phyloP scores from a whole-genome alignment of 176 grass and related monocot genomes.

The Coix lacrymajobi region DNA sequence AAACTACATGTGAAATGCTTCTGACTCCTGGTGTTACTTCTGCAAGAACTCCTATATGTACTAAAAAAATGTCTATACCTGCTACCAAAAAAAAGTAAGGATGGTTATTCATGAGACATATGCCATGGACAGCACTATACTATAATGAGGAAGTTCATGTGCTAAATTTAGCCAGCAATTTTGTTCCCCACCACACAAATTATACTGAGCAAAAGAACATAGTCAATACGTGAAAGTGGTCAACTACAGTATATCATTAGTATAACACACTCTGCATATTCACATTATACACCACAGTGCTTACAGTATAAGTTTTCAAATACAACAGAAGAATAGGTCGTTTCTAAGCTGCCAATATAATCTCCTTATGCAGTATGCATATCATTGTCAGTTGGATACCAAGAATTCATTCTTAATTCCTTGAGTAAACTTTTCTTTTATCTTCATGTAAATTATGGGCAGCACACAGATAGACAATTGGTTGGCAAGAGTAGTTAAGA shows the following conservation, averaged over 20 bases:
- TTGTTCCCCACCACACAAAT: not conserved
- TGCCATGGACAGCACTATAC: not conserved
- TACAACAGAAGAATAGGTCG: not conserved
- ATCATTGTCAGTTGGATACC: not conserved
- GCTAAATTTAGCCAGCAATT: not conserved
- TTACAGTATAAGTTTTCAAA: not conserved
- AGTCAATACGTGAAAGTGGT: not conserved
- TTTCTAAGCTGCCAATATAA: constrained; percentile 6
- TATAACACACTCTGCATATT: not conserved
- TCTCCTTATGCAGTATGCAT: not conserved
- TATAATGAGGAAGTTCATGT: not conserved
- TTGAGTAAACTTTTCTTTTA: not conserved
- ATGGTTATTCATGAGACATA: not conserved
- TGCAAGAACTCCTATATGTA: not conserved
- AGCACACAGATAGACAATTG: not conserved
- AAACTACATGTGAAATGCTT: constrained; percentile 3
- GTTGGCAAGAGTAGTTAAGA: not conserved
- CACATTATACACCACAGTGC: too few relatives aligned
- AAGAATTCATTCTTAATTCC: not conserved
- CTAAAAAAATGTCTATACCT: not conserved
- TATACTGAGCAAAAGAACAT: not conserved
- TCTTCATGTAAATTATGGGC: not conserved
- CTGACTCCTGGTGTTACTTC: not conserved
- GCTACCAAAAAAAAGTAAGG: not conserved
- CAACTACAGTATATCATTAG: not conserved